These are phyloP conservation scores for Paramecium sexaurelia DNA, from an alignment of 73 alveolate genomes.

Conservation along the genomic window DNA sequence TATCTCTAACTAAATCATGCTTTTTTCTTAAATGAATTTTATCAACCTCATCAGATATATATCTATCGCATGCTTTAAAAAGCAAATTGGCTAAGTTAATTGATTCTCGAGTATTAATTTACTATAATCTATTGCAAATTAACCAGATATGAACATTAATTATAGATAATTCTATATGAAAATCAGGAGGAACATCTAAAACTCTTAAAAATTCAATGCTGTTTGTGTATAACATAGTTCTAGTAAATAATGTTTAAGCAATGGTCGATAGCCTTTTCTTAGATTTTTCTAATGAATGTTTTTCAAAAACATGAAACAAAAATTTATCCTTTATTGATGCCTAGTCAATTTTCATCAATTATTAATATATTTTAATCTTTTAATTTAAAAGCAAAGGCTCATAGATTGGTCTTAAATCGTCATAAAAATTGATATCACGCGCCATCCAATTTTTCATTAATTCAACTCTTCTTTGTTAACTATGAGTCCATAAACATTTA, in stretches of 20 bases:
- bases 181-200: slow-evolving; percentile 82
- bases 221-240: slow-evolving; percentile 74
- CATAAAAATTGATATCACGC: slow-evolving; percentile 74
- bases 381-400: slow-evolving; percentile 70
- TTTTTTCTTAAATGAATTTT: slow-evolving; percentile 80
- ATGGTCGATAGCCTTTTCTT: not conserved
- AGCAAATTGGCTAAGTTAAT: slow-evolving; percentile 59
- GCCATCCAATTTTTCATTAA: slow-evolving; percentile 75
- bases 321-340: not conserved
- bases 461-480: slow-evolving; percentile 77
- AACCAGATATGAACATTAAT: slow-evolving; percentile 83
- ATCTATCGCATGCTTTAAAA: slow-evolving; percentile 68
- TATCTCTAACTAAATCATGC: slow-evolving; percentile 78
- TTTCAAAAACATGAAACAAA: not conserved
- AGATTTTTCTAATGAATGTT: not conserved
- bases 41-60: slow-evolving; percentile 69
- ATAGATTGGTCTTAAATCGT: slow-evolving; percentile 75
- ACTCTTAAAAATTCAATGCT: slow-evolving; percentile 79
- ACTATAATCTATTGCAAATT: slow-evolving; percentile 57
- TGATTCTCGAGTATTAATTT: slow-evolving; percentile 24
- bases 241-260: slow-evolving; percentile 7
- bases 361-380: not conserved
- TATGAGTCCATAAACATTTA: slow-evolving; percentile 82
- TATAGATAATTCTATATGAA: slow-evolving; percentile 83
- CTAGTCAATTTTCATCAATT: not conserved